phyloP scores from a whole-genome alignment of 2,329 filamentous ascomycete genomes.

The Eutypella sp. region DNA sequence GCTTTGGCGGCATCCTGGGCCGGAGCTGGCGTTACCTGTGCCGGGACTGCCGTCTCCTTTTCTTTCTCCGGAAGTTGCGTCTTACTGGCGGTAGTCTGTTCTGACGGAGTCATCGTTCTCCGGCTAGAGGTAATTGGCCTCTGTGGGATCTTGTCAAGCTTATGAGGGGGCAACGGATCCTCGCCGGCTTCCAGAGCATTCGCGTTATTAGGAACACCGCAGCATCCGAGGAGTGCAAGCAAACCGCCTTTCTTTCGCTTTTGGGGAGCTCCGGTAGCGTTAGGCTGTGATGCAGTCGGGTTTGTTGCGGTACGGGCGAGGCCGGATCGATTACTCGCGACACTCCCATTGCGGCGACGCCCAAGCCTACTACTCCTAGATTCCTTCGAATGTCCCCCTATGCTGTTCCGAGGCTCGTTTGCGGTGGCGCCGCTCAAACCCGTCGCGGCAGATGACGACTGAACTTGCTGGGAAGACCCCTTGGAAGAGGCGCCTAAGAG shows the following conservation, averaged over 20 bases:
- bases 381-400: conserved; percentile 59
- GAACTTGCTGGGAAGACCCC: conserved; percentile 57
- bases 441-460: conserved; percentile 55
- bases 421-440: conserved; percentile 56
- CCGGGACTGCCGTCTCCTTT: conserved; percentile 27
- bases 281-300: conserved; percentile 45
- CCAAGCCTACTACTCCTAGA: conserved; percentile 61
- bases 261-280: conserved; percentile 41
- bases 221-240: conserved; percentile 61
- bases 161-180: conserved; percentile 48
- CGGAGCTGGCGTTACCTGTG: conserved; percentile 13
- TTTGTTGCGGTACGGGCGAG: conserved; percentile 48
- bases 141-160: conserved; percentile 52
- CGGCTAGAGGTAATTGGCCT: conserved; percentile 51
- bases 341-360: conserved; percentile 61
- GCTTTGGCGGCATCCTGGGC: conserved; percentile 30
- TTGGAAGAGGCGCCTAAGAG: conserved; percentile 56
- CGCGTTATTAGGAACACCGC: conserved; percentile 56
- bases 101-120: conserved; percentile 47
- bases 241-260: conserved; percentile 52
- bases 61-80: conserved; percentile 47
- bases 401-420: conserved; percentile 56
- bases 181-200: conserved; percentile 49
- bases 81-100: conserved; percentile 39
- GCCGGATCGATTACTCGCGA: conserved; percentile 59